These are phyloP conservation scores for Yamadazyma triangularis DNA, from an alignment of 1,139 yeast species.

Conservation along the genomic window DNA sequence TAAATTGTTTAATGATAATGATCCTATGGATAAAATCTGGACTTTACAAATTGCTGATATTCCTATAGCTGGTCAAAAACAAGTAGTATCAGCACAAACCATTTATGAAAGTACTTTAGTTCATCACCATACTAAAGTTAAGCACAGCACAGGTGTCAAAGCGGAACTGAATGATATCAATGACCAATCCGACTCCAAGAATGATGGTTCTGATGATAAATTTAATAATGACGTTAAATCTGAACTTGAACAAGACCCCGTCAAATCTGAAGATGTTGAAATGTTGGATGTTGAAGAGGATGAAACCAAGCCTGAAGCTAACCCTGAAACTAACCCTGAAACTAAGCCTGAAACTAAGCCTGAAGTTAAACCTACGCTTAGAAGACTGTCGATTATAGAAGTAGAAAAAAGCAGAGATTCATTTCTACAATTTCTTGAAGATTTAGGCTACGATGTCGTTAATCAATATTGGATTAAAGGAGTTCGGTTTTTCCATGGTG, in stretches of 20 bases:
- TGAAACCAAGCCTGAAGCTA: neutral
- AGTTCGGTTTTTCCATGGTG: conserved; percentile 58
- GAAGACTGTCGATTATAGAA: neutral
- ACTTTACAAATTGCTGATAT: conserved; percentile 69
- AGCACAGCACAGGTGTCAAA: conserved; percentile 1
- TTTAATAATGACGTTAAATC: conserved; percentile 16
- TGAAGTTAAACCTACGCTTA: conserved; percentile 1
- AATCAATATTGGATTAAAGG: conserved; percentile 69
- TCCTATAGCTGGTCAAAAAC: conserved; percentile 81
- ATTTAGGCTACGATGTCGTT: conserved; percentile 66
- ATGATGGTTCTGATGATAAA: conserved; percentile 4
- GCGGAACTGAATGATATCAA: no score
- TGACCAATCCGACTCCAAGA: no score
- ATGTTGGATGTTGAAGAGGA: conserved; percentile 4
- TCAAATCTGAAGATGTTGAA: conserved; percentile 6
- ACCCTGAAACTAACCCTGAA: neutral
- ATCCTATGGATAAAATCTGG: conserved; percentile 45
- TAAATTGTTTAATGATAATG: conserved; percentile 16
- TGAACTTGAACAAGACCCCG: neutral
- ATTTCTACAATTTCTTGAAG: conserved; percentile 49
- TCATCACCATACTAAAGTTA: conserved; percentile 30
- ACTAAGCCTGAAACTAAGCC: neutral
- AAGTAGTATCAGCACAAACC: conserved; percentile 60
- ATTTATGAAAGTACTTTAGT: conserved; percentile 63
- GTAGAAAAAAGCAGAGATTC: conserved; percentile 21